Evolutionary conservation across 495 filamentous ascomycete genomes (phyloP).

Genomic region (Bombardia bombarda): DNA sequence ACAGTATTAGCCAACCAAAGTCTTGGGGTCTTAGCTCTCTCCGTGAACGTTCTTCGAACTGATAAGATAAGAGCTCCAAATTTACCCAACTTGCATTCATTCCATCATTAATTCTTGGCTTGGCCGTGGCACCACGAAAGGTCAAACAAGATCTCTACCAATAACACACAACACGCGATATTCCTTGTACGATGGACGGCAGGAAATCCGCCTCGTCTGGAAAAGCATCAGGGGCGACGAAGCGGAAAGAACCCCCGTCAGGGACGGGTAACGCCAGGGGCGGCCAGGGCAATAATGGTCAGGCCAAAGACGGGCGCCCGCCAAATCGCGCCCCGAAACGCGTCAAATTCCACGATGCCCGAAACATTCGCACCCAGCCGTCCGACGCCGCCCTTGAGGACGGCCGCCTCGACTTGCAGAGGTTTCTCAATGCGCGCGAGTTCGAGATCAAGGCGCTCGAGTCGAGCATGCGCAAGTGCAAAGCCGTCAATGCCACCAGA

Average conservation of each 20-base stretch:
- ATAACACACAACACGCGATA: not conserved
- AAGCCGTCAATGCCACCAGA: conserved; percentile 55
- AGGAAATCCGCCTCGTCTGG: not conserved
- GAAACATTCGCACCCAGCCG: conserved; percentile 65
- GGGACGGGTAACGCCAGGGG: not conserved
- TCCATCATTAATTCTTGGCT: not conserved
- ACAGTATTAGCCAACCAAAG: no score
- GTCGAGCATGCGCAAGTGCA: conserved; percentile 65
- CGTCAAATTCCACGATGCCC: conserved; percentile 58
- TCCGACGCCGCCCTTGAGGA: conserved; percentile 62
- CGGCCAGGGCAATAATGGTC: no score
- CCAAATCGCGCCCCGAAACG: conserved; percentile 32
- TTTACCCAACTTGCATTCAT: conserved; percentile 3
- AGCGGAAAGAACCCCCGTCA: conserved; percentile 12
- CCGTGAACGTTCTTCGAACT: no score
- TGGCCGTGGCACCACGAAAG: not conserved
- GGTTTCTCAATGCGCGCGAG: conserved; percentile 75
- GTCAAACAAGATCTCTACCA: no score
- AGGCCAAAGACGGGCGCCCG: conserved; percentile 6
- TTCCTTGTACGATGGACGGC: conserved; percentile 2
- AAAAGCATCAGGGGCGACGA: conserved; percentile 1
- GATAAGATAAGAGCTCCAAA: conserved; percentile 23
- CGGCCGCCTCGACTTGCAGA: conserved; percentile 69
- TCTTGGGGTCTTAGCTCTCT: no score
- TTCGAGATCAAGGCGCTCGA: conserved; percentile 85